phyloP scores from a whole-genome alignment of 2,329 filamentous ascomycete genomes.

The Beauveria asiatica region DNA sequence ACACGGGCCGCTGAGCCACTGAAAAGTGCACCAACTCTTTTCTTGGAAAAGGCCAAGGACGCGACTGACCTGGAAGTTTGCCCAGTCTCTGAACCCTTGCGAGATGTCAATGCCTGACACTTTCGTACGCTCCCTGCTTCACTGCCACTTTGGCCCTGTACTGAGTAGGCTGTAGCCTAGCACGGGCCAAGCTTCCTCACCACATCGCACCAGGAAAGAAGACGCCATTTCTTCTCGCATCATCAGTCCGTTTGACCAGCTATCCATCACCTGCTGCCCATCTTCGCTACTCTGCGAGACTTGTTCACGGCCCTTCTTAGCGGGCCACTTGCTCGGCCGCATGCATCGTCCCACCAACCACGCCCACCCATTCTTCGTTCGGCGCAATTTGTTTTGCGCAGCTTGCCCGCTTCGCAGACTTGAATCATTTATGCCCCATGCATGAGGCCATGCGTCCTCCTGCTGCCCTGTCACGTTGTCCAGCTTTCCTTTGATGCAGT shows the following conservation, averaged over 20 bases:
- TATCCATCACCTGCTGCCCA: neutral
- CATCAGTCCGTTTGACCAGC: neutral
- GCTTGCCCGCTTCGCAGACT: neutral
- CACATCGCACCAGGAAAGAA: neutral
- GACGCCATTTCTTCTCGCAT: neutral
- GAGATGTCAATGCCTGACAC: neutral
- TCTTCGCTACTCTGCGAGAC: neutral
- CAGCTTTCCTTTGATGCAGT: neutral
- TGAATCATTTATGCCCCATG: neutral
- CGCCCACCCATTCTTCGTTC: neutral
- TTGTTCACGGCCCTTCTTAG: neutral
- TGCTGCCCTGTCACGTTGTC: neutral
- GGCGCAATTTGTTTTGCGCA: neutral
- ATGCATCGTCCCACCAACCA: neutral
- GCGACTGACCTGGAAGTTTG: neutral
- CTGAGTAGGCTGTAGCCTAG: neutral
- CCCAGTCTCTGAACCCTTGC: neutral
- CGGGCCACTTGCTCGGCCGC: neutral
- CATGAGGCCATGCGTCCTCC: neutral
- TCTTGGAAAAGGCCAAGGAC: too few species aligned
- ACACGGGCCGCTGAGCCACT: neutral
- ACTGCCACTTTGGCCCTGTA: neutral
- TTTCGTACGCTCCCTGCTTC: neutral
- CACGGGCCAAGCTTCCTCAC: neutral
- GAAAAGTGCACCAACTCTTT: neutral